phyloP scores from a whole-genome alignment of 2,329 filamentous ascomycete genomes.

The Tolypocladium cylindrosporum region DNA sequence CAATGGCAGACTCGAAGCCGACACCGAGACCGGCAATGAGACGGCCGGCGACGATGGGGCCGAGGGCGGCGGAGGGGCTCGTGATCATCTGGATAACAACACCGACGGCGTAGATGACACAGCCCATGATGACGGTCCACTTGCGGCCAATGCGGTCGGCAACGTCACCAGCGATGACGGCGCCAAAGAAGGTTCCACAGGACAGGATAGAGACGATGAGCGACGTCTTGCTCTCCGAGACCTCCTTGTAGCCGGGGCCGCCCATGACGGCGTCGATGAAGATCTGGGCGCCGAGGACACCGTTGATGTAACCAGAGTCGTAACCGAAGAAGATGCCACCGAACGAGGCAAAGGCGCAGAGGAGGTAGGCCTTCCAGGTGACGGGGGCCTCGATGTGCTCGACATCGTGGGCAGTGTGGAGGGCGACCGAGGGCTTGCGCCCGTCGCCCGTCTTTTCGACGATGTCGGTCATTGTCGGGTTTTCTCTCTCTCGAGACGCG shows the following conservation, averaged over 20 bases:
- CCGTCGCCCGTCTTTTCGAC: conserved; percentile 10
- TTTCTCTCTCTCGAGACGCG: not conserved
- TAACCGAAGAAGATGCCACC: conserved; percentile 72
- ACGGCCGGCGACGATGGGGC: conserved; percentile 61
- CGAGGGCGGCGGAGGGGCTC: conserved; percentile 35
- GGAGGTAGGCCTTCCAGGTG: conserved; percentile 57
- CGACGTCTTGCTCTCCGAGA: conserved; percentile 35
- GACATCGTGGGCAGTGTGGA: conserved; percentile 39
- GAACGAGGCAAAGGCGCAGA: conserved; percentile 62
- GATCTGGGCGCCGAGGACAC: conserved; percentile 42
- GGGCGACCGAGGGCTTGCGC: conserved; percentile 17
- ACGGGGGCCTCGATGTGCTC: conserved; percentile 57
- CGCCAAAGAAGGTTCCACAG: conserved; percentile 68
- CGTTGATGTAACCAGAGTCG: conserved; percentile 68
- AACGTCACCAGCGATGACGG: conserved; percentile 66
- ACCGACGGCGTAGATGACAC: conserved; percentile 60
- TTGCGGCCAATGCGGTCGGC: conserved; percentile 67
- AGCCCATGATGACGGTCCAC: conserved; percentile 62
- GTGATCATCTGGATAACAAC: conserved; percentile 55
- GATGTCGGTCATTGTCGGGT: conserved; percentile 13
- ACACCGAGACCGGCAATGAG: conserved; percentile 68
- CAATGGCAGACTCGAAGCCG: conserved; percentile 69
- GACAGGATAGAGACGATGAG: conserved; percentile 70
- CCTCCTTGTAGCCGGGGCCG: conserved; percentile 12
- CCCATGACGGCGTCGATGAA: conserved; percentile 45